Evolutionary conservation across 805 yeast genomes (phyloP).

Genomic region (Hanseniaspora osmophila): DNA sequence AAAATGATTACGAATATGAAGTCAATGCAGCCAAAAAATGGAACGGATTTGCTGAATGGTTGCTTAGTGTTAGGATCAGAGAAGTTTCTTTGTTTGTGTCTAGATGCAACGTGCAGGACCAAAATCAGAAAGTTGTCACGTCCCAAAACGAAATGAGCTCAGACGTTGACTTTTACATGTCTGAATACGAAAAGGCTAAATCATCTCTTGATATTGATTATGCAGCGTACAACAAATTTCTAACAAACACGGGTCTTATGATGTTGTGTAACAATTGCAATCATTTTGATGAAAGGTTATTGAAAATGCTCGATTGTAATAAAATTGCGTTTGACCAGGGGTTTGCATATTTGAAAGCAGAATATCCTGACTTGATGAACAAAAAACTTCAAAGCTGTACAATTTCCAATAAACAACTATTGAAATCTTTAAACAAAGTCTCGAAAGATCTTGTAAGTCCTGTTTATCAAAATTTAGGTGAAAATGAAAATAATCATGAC

Average conservation of each 20-base stretch:
- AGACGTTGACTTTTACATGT: background rate
- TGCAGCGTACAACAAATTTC: background rate
- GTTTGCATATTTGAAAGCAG: background rate
- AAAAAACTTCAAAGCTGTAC: background rate
- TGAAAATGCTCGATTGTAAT: background rate
- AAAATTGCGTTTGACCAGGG: background rate
- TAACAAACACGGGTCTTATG: background rate
- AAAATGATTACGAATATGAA: background rate
- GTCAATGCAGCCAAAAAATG: background rate
- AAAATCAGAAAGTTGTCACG: background rate
- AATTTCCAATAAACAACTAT: background rate
- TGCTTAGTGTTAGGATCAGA: background rate
- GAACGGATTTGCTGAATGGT: background rate
- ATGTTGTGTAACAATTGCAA: background rate
- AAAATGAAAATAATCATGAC: background rate
- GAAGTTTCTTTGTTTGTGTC: background rate
- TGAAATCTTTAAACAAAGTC: background rate
- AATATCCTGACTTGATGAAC: background rate
- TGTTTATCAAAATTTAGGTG: background rate
- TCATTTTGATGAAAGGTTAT: background rate
- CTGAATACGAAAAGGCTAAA: background rate
- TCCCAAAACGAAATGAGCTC: background rate
- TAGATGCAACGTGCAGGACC: background rate
- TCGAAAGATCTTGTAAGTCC: background rate
- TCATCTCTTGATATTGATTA: background rate